These are phyloP conservation scores for Boletellus deceptivus DNA, from an alignment of 1,284 basidiomycete genomes.

Conservation along the genomic window DNA sequence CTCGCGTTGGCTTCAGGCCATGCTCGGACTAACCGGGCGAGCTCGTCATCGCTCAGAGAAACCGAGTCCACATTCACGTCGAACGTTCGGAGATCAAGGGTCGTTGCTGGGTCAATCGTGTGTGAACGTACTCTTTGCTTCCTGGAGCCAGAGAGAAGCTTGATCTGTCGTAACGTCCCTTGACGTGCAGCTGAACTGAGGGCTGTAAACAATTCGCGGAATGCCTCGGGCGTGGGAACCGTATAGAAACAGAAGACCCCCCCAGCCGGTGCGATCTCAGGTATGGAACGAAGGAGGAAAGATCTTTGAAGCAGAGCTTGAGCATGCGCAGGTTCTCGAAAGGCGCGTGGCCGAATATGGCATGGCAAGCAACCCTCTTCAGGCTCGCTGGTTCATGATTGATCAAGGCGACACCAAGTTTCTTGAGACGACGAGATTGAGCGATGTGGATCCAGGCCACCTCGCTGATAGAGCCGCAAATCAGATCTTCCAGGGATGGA, in stretches of 20 bases:
- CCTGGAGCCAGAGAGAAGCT: background rate
- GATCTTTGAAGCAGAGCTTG: background rate
- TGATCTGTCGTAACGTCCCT: background rate
- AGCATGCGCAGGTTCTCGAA: conserved; percentile 10
- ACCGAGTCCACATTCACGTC: conserved; percentile 1
- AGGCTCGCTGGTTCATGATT: background rate
- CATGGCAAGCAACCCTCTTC: background rate
- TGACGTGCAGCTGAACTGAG: conserved; percentile 9
- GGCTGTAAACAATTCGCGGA: conserved; percentile 5
- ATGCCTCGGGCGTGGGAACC: background rate
- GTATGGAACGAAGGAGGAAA: conserved; percentile 7
- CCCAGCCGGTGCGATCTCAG: conserved; percentile 1
- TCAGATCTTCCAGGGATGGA: background rate
- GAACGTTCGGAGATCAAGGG: background rate
- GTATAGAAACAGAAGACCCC: background rate
- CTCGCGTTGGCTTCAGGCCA: conserved; percentile 11
- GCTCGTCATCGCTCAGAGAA: conserved; percentile 14
- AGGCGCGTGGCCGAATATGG: background rate
- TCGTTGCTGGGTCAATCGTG: background rate
- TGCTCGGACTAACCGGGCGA: conserved; percentile 6
- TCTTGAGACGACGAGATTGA: conserved; percentile 2
- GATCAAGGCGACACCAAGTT: background rate
- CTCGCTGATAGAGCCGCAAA: conserved; percentile 5
- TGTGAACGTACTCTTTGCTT: no score
- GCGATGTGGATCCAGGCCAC: background rate